Evolutionary conservation across 2,329 filamentous ascomycete genomes (phyloP).

Genomic region (Scolecobasidium constrictum): DNA sequence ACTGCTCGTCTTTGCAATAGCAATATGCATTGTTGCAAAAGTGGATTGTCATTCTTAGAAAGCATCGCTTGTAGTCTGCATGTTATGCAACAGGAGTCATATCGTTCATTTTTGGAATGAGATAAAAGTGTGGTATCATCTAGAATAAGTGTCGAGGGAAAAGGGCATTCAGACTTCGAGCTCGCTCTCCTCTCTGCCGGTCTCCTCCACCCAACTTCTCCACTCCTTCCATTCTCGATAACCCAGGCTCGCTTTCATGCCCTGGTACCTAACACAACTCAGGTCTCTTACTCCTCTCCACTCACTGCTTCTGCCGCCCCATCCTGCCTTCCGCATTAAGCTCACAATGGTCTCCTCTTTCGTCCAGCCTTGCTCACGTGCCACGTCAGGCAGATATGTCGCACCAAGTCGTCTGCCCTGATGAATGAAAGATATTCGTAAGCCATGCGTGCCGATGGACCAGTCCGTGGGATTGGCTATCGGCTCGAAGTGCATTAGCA

Average conservation of each 20-base stretch:
- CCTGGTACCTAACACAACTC: slow-evolving; percentile 76
- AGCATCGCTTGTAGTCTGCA: too few relatives aligned
- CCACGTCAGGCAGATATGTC: slow-evolving; percentile 88
- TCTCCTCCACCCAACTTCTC: slow-evolving; percentile 56
- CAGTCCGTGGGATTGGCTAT: slow-evolving; percentile 68
- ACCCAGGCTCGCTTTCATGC: slow-evolving; percentile 59
- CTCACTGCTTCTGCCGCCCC: slow-evolving; percentile 53
- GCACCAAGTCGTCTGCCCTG: slow-evolving; percentile 64
- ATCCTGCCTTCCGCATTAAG: slow-evolving; percentile 90
- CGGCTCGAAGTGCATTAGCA: slow-evolving; percentile 77
- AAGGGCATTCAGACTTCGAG: background rate
- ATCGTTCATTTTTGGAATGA: too few relatives aligned
- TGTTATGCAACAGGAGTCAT: too few relatives aligned
- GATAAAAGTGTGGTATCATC: background rate
- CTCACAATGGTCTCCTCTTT: slow-evolving; percentile 86
- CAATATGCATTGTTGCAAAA: too few relatives aligned
- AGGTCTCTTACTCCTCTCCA: slow-evolving; percentile 70
- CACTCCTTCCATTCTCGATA: slow-evolving; percentile 72
- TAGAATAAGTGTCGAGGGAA: background rate
- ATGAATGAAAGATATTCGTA: slow-evolving; percentile 76
- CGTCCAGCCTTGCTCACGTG: slow-evolving; percentile 85
- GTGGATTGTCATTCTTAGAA: too few relatives aligned
- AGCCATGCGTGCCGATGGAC: slow-evolving; percentile 74
- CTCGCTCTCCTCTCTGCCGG: background rate
- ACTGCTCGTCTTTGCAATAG: too few relatives aligned